Evolutionary conservation across 2,329 filamentous ascomycete species (phyloP).

Genomic region (Aspergillus neoniger): DNA sequence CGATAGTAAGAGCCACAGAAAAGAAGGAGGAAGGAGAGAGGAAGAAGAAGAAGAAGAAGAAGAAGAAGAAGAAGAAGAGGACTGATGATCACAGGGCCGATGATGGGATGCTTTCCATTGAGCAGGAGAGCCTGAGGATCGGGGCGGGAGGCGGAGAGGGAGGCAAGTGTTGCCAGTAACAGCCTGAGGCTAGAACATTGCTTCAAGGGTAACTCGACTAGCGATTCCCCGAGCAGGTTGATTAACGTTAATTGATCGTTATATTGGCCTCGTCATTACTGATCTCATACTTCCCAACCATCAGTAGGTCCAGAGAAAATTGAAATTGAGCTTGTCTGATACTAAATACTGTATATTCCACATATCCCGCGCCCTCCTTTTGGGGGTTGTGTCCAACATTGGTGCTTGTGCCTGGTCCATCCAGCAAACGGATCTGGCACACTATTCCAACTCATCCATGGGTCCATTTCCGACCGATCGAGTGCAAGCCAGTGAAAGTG

Average conservation of each 20-base stretch:
- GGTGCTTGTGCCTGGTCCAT: not conserved
- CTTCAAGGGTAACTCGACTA: not conserved
- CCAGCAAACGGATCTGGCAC: not conserved
- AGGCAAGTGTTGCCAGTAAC: not conserved
- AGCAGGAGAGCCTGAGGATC: conserved; percentile 8
- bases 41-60: conserved; percentile 3
- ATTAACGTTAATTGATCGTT: conserved; percentile 10
- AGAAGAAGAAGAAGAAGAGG: conserved; percentile 3
- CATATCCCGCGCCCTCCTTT: not conserved
- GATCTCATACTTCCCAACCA: not conserved
- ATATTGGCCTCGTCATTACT: not conserved
- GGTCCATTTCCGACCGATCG: conserved; percentile 4
- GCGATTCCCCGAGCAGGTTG: not conserved
- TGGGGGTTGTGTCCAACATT: not conserved
- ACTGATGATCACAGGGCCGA: not conserved
- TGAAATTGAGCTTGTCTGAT: not conserved
- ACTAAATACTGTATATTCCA: too few species aligned
- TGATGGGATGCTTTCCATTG: not conserved
- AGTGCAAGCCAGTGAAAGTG: not conserved
- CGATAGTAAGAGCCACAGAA: conserved; percentile 6
- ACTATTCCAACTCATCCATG: conserved; percentile 2
- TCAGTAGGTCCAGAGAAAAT: too few species aligned
- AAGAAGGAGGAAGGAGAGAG: not conserved
- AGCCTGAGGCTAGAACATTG: conserved; percentile 7
- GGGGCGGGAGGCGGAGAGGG: conserved; percentile 4